phyloP scores from a whole-genome alignment of 345 rosid species.

The Cochlearia excelsa region DNA sequence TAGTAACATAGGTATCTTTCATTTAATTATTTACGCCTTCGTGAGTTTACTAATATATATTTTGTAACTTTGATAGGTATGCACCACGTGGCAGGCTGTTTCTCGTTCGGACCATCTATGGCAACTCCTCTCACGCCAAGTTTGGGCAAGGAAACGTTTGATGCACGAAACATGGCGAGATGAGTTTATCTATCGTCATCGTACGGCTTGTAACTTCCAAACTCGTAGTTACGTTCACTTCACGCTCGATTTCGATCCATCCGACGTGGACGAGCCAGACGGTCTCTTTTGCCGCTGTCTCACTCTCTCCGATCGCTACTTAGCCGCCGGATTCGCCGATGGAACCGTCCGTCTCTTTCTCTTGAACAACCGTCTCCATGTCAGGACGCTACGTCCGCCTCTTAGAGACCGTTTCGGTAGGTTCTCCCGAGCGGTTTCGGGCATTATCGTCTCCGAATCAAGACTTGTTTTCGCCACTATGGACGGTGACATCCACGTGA shows the following conservation, averaged over 20 bases:
- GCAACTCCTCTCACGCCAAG: slow-evolving; percentile 49
- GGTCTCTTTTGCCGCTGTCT: slow-evolving; percentile 77
- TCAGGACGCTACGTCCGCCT: slow-evolving; percentile 58
- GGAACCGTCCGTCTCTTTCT: slow-evolving; percentile 77
- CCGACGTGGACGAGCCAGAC: slow-evolving; percentile 52
- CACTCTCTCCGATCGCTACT: slow-evolving; percentile 61
- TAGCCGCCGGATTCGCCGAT: slow-evolving; percentile 87
- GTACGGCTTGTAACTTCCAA: slow-evolving; percentile 60
- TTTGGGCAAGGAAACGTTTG: slow-evolving; percentile 57
- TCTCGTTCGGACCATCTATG: slow-evolving; percentile 77
- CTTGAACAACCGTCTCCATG: slow-evolving; percentile 52
- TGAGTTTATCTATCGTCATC: slow-evolving; percentile 64
- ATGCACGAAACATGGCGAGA: slow-evolving; percentile 64
- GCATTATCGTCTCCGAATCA: slow-evolving; percentile 47
- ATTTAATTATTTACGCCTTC: not conserved
- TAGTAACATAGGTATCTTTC: no score
- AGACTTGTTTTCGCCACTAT: slow-evolving; percentile 64
- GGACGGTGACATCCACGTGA: slow-evolving; percentile 80
- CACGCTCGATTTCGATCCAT: slow-evolving; percentile 57
- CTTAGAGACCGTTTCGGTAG: slow-evolving; percentile 62
- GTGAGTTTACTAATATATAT: not conserved
- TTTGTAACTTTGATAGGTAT: slow-evolving; percentile 17
- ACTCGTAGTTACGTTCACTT: slow-evolving; percentile 37
- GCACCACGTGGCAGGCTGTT: slow-evolving; percentile 86
- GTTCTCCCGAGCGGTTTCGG: slow-evolving; percentile 73